Percentiles rank a stretch among this genome's conserved stretches.
Evolutionary conservation across 2,329 filamentous ascomycete species (phyloP).

Genomic region (Aspergillus carbonarius): DNA sequence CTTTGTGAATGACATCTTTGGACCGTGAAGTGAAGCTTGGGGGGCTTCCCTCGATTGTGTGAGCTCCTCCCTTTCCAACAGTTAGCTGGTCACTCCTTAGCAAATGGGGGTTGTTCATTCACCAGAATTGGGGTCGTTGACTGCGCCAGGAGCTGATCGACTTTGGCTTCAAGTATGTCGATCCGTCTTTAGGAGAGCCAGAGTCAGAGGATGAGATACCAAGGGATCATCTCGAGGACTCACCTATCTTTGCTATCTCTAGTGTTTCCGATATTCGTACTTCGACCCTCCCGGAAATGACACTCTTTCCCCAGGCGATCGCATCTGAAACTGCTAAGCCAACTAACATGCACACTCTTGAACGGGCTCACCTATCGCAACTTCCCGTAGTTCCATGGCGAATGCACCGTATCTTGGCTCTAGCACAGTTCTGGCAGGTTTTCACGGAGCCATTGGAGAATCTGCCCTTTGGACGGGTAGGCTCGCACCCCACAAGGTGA

Average conservation of each 20-base stretch:
- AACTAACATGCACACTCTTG: neutral
- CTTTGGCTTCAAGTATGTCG: neutral
- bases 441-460: neutral
- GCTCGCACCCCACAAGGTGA: neutral
- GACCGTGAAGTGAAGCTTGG: neutral
- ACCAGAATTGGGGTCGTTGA: neutral
- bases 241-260: neutral
- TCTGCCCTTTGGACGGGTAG: neutral
- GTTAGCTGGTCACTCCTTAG: neutral
- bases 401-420: neutral
- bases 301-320: neutral
- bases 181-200: neutral
- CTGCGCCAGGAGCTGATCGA: neutral
- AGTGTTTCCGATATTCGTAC: neutral
- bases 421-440: neutral
- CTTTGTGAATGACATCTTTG: slow-evolving; percentile 21
- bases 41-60: neutral
- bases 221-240: neutral
- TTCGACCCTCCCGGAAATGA: neutral
- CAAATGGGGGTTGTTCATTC: neutral
- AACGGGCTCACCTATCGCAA: neutral
- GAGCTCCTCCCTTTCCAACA: neutral
- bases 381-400: neutral
- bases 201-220: neutral
- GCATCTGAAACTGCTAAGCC: neutral